Base-by-base conservation (phyloP, 2,329 filamentous ascomycete species). In the Sordariomycetes sp. region DNA sequence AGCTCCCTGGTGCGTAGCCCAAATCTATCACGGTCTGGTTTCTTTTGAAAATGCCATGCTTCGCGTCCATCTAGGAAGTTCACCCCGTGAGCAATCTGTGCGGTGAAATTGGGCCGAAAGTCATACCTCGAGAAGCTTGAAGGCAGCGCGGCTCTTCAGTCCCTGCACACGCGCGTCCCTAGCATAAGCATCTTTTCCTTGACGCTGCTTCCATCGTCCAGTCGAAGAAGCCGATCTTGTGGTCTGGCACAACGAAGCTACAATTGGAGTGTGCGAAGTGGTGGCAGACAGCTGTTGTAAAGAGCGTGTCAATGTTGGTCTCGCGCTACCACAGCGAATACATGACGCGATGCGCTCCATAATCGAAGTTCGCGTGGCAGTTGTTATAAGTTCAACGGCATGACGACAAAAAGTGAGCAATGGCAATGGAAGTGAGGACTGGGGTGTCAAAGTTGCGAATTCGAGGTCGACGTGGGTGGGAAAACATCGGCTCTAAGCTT, bases 11-110 rank as follows among this genome's bases (percentile, higher is more conserved):
- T 9, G 86, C 86, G 55, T 83, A 94, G 23, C 85, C 85, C 44
- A 98, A 65, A 60, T 98, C 92, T 33, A 98, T 79, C 2, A 98
- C 82, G 0, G 86, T 94, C 57, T 93, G 82, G 1, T 85, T 84
- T 6, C 64, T 69, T 40, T 70, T 76, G 59, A 98, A 95, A 15
- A 98, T 59, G 33, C 66, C 75, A 57, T 93, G 82, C 48, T 83
- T 86, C 14, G 78, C 64, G 60, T 96, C 82, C 59, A 98, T 84
- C 82, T 88, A 42, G 5, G 10, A 12, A 9, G 4, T 2, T 11
- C 4, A 9, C 3, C 17, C 20, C 39, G 21, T 45, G 21, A 38
- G 38, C 17, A n/a, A 9, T 24, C 14, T 8, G 33, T 27, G 11
- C n/a, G 24, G 17, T 8, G 16, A 15, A 14, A 20, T 16, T 12